Evolutionary conservation across 208 protist genomes (phyloP), one percentile per base, ranked within the genome.

Genomic region (Spongospora subterranea): DNA sequence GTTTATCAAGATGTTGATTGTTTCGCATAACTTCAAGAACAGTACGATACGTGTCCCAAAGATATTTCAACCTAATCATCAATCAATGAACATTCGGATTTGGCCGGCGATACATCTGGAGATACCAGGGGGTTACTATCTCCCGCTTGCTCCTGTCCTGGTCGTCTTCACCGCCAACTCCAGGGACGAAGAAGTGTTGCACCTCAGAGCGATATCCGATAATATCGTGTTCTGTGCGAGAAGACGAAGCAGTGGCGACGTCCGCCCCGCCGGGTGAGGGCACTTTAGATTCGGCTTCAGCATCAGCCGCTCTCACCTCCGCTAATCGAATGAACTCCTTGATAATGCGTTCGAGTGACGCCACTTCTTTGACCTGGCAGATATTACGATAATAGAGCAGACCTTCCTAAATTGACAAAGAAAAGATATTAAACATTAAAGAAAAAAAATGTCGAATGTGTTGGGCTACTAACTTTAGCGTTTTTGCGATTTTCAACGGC

Each of bases 311-410:
- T 43, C 35, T 82, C 35, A n/a, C 71, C 40, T 82, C 71, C 11
- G 71, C 71, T n/a, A 82, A n/a, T 40, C 71, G 71, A 35, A 82
- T 82, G 71, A 82, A 82, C 35, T 82, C 71, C n/a, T 82, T 82
- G n/a, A 82, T 82, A n/a, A 82, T 43, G 6, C 35, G 6, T n/a
- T 82, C 71, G 6, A 82, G n/a, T 43, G 71, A 82, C 6, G n/a
- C 71, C 35, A 82, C 71, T 45, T 82, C 40, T n/a, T 35, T 43
- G n/a, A n/a, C 71, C 71, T 82, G 71, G n/a, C 71, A 82, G n/a
- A 82, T 82, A 82, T 82, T 82, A 43, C 71, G 71, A 82, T 82
- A 82, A 35, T 82, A n/a, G 17, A 82, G 40, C n/a, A 82, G 71
- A 43, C 71, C 71, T 20, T 82, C 71, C 50, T 60, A 60, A 60